phyloP scores from a whole-genome alignment of 495 filamentous ascomycete genomes.

The Xylaria scruposa region DNA sequence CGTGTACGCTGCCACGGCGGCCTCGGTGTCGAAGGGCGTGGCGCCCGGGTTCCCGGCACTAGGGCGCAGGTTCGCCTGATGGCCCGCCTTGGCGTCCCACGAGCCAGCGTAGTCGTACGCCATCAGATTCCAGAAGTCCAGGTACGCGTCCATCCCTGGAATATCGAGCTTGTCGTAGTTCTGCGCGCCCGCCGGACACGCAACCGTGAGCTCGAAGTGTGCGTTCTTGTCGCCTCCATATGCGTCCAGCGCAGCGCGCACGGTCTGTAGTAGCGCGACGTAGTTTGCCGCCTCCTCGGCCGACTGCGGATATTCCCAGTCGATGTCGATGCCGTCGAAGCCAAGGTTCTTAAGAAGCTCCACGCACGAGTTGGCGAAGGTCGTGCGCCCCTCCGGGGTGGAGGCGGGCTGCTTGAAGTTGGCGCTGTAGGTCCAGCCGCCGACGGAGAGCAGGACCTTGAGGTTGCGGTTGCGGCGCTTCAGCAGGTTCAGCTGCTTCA shows the following conservation, averaged over 20 bases:
- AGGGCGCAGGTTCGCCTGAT: constrained; percentile 80
- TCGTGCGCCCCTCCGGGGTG: constrained; percentile 64
- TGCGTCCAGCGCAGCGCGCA: constrained; percentile 66
- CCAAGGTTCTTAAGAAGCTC: constrained; percentile 70
- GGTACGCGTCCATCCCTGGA: constrained; percentile 73
- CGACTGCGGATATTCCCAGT: constrained; percentile 48
- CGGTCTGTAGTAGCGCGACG: constrained; percentile 74
- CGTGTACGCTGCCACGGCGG: constrained; percentile 72
- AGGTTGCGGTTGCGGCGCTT: constrained; percentile 89
- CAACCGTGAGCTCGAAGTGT: constrained; percentile 85
- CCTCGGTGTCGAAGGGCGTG: constrained; percentile 77
- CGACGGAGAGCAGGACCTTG: constrained; percentile 91
- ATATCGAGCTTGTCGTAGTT: constrained; percentile 82
- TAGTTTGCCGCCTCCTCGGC: constrained; percentile 72
- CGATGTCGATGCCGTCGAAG: constrained; percentile 52
- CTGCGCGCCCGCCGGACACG: constrained; percentile 66
- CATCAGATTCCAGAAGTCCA: constrained; percentile 97
- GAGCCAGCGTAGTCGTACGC: constrained; percentile 80
- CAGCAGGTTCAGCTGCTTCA: constrained; percentile 91
- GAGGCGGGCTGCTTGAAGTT: constrained; percentile 82
- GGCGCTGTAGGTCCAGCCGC: constrained; percentile 92
- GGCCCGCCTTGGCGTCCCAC: constrained; percentile 76
- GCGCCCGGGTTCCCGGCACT: constrained; percentile 58
- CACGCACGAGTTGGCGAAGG: constrained; percentile 73
- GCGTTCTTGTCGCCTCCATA: constrained; percentile 49